A percentile compares a stretch with the other conserved stretches of the same genome.
phyloP scores from a whole-genome alignment of 106 monocot species.

The Acorus calamus region DNA sequence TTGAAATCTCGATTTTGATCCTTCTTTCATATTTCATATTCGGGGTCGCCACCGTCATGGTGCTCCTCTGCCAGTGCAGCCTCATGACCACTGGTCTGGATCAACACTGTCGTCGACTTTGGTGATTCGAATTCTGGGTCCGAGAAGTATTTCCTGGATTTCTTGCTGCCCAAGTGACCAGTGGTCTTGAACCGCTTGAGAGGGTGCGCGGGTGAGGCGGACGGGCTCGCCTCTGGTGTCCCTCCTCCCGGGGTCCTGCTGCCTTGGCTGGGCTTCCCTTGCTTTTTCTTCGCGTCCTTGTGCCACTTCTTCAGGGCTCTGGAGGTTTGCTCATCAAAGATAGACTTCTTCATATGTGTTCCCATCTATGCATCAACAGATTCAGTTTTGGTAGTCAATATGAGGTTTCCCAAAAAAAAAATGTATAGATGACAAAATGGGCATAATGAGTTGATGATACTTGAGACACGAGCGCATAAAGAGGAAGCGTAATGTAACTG shows the following conservation, averaged over 20 bases:
- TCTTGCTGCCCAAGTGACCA: conserved; percentile 5
- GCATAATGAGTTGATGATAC: conserved; percentile 4
- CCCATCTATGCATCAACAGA: conserved; percentile 26
- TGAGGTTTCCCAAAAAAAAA: not conserved
- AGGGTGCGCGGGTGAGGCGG: conserved; percentile 20
- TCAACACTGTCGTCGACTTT: no score
- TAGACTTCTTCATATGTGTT: conserved; percentile 35
- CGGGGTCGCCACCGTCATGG: no score
- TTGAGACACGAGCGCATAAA: conserved; percentile 53
- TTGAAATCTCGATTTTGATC: no score
- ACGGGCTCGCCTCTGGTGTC: conserved; percentile 12
- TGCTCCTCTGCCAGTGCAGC: no score
- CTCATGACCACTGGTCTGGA: no score
- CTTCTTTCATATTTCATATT: no score
- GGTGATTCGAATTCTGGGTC: conserved; percentile 8
- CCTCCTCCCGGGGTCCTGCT: not conserved
- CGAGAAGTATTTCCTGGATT: conserved; percentile 1
- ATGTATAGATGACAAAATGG: not conserved
- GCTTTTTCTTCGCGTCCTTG: conserved; percentile 17
- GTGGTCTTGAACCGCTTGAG: conserved; percentile 14
- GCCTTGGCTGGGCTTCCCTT: conserved; percentile 7
- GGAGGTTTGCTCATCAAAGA: conserved; percentile 36
- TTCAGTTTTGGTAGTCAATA: no score
- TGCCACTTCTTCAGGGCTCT: conserved; percentile 36
- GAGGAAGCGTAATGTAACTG: conserved; percentile 54